These are phyloP conservation scores for Trypanosoma lewisi DNA, from an alignment of 208 protist genomes.

Conservation along the genomic window DNA sequence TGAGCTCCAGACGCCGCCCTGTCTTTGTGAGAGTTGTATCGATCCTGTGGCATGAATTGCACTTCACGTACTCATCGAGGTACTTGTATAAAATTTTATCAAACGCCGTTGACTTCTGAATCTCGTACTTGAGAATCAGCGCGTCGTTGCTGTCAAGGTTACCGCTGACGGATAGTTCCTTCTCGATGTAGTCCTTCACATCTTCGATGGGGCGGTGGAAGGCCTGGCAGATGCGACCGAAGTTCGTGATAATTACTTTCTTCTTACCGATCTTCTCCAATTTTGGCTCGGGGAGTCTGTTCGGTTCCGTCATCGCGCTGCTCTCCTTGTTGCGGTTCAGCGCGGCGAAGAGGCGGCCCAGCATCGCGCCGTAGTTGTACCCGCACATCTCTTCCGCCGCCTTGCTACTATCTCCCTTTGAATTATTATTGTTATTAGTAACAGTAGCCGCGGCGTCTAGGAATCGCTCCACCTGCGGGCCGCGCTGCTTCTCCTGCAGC, in stretches of 20 bases:
- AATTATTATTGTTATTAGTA: background rate
- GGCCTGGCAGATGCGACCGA: slow-evolving; percentile 84
- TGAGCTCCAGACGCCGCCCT: slow-evolving; percentile 58
- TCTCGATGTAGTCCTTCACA: slow-evolving; percentile 89
- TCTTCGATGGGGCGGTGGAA: slow-evolving; percentile 85
- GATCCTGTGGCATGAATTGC: slow-evolving; percentile 84
- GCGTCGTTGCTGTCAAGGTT: slow-evolving; percentile 84
- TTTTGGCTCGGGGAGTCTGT: slow-evolving; percentile 76
- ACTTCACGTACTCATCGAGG: slow-evolving; percentile 90
- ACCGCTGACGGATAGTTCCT: slow-evolving; percentile 85
- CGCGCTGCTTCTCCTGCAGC: slow-evolving; percentile 29
- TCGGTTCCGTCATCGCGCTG: slow-evolving; percentile 63
- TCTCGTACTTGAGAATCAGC: slow-evolving; percentile 89
- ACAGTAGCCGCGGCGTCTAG: slow-evolving; percentile 29
- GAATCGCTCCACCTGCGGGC: slow-evolving; percentile 46
- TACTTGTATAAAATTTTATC: slow-evolving; percentile 85
- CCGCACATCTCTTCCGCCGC: slow-evolving; percentile 30
- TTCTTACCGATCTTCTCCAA: slow-evolving; percentile 88
- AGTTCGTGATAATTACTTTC: slow-evolving; percentile 92
- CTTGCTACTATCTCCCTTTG: slow-evolving; percentile 20
- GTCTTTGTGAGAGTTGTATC: slow-evolving; percentile 88
- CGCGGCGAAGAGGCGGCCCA: slow-evolving; percentile 58
- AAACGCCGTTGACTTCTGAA: slow-evolving; percentile 77
- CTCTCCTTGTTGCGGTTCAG: slow-evolving; percentile 74
- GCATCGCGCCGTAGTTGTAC: slow-evolving; percentile 76